Evolutionary conservation across 441 rosid species (phyloP).

Genomic region (Bruguiera hainesii): DNA sequence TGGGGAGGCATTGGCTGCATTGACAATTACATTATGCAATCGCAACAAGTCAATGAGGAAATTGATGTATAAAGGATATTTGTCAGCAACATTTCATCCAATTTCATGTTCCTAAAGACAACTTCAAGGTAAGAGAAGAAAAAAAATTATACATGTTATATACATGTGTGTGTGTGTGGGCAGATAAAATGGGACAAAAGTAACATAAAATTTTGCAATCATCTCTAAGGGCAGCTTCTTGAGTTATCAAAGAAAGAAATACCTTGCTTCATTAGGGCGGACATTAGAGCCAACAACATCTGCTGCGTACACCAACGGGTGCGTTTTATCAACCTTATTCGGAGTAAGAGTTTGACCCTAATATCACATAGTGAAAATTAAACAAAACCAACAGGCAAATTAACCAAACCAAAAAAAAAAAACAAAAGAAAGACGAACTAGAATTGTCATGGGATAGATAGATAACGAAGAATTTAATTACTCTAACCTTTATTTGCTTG

Average conservation of each 20-base stretch:
- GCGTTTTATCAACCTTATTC: slow-evolving; percentile 28
- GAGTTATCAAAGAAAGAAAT: not conserved
- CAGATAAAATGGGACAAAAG: too few species aligned
- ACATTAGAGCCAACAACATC: slow-evolving; percentile 43
- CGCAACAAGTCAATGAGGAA: too few species aligned
- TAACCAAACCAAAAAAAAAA: not conserved
- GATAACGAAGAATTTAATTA: too few species aligned
- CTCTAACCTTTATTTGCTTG: slow-evolving; percentile 37
- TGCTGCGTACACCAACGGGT: slow-evolving; percentile 59
- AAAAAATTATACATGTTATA: too few species aligned
- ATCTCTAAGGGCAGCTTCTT: not conserved
- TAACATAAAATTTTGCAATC: too few species aligned
- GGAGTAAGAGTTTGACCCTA: slow-evolving; percentile 74
- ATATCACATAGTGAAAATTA: slow-evolving; percentile 4
- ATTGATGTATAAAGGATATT: too few species aligned
- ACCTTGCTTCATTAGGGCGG: slow-evolving; percentile 39
- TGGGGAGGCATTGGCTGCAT: slow-evolving; percentile 61
- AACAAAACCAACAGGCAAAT: not conserved
- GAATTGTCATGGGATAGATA: too few species aligned
- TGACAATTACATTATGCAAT: slow-evolving; percentile 4
- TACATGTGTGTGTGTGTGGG: too few species aligned
- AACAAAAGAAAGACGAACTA: too few species aligned
- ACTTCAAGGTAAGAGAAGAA: too few species aligned
- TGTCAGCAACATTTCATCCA: too few species aligned
- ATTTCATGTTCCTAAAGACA: too few species aligned